Evolutionary conservation across 805 yeast genomes (phyloP), one percentile per base, ranked within the genome.

Genomic region (Wickerhamomyces xylosicus): DNA sequence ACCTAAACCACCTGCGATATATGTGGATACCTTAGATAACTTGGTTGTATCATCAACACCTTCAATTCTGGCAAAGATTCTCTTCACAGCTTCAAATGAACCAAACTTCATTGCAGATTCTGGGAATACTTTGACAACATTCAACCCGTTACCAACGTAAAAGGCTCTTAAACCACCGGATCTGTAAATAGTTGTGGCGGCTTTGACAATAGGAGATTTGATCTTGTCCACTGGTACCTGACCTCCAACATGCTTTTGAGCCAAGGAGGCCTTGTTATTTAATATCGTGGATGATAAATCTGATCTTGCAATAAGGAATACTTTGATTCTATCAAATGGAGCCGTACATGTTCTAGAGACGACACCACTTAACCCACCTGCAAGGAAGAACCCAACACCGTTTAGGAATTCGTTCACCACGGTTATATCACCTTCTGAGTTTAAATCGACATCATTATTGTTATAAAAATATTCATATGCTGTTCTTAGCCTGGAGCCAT

Each of bases 51-150:
- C 89, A 11, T 69, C 68, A 6, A 77, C 78, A 13, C 95, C 95
- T 59, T 86, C 96, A 7, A 89, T 42, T 20, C 64, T 57, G 17
- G 95, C 80, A 53, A 92, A 64, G 21, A 80, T 53, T 41, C 83
- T 67, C 53, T 92, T 92, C 0, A 89, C 79, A 5, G 86, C 72
- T 58, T 90, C 98, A 58, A 92, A 90, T 4, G 95, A 78, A 3
- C 98, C 97, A 61, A 92, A 90, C 56, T 92, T 92, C 75, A 90
- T 90, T 2, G 97, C 97, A 29, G 95, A 82, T 58, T 90, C 98
- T 0, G 98, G 98, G 54, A 92, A 85, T 17, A 90, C 96, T 57
- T 90, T 90, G 40, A 89, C 52, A n/a, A 84, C 85, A 57, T 92
- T 92, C 35, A 90, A 66, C 1, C 97, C 97, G 62, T 90, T 90